Evolutionary conservation across 768 basidiomycete genomes (phyloP).

Genomic region (Cubamyces lactineus): DNA sequence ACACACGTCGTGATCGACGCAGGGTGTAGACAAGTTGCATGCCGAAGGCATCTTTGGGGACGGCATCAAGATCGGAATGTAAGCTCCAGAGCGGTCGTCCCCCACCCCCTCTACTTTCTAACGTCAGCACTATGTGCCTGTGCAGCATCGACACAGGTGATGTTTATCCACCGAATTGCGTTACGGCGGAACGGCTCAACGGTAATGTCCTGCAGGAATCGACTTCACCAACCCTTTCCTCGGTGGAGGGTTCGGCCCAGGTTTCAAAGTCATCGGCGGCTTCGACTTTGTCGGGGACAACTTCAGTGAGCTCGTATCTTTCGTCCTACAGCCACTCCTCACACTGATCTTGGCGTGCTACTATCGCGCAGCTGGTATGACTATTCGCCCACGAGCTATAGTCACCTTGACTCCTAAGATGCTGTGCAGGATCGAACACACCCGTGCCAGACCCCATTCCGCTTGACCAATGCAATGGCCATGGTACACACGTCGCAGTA

Average conservation of each 20-base stretch:
- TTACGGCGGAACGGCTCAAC: not conserved
- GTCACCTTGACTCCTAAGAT: not conserved
- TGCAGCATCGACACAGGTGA: slow-evolving; percentile 48
- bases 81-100: slow-evolving; percentile 22
- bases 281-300: slow-evolving; percentile 62
- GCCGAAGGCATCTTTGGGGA: slow-evolving; percentile 62
- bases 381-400: not conserved
- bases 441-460: slow-evolving; percentile 57
- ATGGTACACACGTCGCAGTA: slow-evolving; percentile 62
- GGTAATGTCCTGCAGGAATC: slow-evolving; percentile 37
- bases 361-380: not conserved
- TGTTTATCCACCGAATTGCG: too few relatives aligned
- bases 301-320: slow-evolving; percentile 35
- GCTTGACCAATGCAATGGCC: slow-evolving; percentile 49
- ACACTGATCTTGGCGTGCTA: not conserved
- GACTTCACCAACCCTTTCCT: slow-evolving; percentile 61
- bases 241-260: slow-evolving; percentile 57
- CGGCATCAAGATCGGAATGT: slow-evolving; percentile 72
- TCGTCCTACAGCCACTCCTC: not conserved
- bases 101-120: not conserved
- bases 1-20: not conserved
- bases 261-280: slow-evolving; percentile 55
- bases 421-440: slow-evolving; percentile 47
- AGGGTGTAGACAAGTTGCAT: slow-evolving; percentile 70
- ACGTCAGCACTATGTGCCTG: not conserved